These are phyloP conservation scores for Mortierella sp. DNA, from an alignment of 371 early-diverging fungal genomes.

Conservation along the genomic window DNA sequence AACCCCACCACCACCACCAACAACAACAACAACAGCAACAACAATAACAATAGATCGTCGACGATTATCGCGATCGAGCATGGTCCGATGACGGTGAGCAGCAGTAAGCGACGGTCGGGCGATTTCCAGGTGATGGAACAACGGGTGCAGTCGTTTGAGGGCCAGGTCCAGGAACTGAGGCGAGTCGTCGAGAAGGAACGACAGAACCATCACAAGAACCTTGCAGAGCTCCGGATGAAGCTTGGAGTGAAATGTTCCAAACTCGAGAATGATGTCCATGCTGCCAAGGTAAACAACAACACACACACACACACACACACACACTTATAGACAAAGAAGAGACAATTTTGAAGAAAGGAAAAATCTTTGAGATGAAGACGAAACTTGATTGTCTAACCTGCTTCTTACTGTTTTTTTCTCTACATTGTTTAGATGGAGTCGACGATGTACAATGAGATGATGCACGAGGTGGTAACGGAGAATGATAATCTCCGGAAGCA, in stretches of 20 bases:
- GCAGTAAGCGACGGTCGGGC: constrained; percentile 38
- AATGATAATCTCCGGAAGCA: constrained; percentile 39
- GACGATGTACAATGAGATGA: constrained; percentile 48
- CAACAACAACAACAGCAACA: constrained; percentile 5
- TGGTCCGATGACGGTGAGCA: constrained; percentile 37
- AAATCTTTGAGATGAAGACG: too few relatives aligned
- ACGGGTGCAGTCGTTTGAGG: constrained; percentile 22
- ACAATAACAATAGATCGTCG: background rate
- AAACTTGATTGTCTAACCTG: background rate
- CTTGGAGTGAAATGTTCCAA: constrained; percentile 20
- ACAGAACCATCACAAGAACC: constrained; percentile 17
- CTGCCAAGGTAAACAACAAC: constrained; percentile 45
- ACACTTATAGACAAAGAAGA: too few relatives aligned
- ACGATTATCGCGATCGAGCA: constrained; percentile 13
- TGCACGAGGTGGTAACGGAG: constrained; percentile 53
- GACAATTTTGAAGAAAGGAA: too few relatives aligned
- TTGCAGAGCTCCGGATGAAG: constrained; percentile 20
- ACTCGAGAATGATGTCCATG: constrained; percentile 39
- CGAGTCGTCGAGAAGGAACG: constrained; percentile 16
- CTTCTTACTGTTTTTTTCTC: background rate
- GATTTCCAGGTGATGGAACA: constrained; percentile 38
- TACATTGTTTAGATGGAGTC: constrained; percentile 33
- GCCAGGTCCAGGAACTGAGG: constrained; percentile 27
- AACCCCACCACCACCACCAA: background rate
- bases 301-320: too few relatives aligned